Percentiles rank a stretch among this genome's conserved stretches.
These are phyloP conservation scores for Inga leiocalycina DNA, from an alignment of 306 rosid species.

Conservation along the genomic window DNA sequence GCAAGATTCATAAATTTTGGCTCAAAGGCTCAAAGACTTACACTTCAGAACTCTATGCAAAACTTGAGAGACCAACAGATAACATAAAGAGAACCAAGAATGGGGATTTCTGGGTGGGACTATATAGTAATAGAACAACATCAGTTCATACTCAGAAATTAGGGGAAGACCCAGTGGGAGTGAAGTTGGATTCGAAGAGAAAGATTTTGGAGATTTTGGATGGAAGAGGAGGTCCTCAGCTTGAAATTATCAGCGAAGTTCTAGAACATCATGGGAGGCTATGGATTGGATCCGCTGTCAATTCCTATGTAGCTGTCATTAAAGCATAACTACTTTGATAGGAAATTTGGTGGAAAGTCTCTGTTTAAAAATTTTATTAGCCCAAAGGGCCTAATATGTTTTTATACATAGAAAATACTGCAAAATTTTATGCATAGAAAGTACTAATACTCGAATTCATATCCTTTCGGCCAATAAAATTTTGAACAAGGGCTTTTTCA, in stretches of 20 bases:
- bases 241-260: slow-evolving; percentile 51
- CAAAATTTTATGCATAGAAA: too few species aligned
- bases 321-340: not conserved
- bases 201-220: slow-evolving; percentile 38
- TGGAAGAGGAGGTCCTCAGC: slow-evolving; percentile 38
- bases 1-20: slow-evolving; percentile 37
- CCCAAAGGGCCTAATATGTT: too few species aligned
- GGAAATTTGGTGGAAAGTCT: not conserved
- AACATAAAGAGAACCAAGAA: slow-evolving; percentile 44
- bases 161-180: slow-evolving; percentile 38
- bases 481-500: too few species aligned
- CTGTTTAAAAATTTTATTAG: too few species aligned
- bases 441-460: too few species aligned
- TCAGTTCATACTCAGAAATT: not conserved
- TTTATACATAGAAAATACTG: too few species aligned
- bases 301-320: slow-evolving; percentile 35
- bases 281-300: slow-evolving; percentile 48
- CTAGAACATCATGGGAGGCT: slow-evolving; percentile 39
- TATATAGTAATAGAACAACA: slow-evolving; percentile 18
- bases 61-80: slow-evolving; percentile 45
- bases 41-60: slow-evolving; percentile 28
- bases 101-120: slow-evolving; percentile 57
- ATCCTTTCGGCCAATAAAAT: too few species aligned
- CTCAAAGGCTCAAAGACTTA: slow-evolving; percentile 38
- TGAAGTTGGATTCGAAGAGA: slow-evolving; percentile 43